phyloP scores from a whole-genome alignment of 192 early-diverging fungal genomes.

The Umbelopsis ramanniana region DNA sequence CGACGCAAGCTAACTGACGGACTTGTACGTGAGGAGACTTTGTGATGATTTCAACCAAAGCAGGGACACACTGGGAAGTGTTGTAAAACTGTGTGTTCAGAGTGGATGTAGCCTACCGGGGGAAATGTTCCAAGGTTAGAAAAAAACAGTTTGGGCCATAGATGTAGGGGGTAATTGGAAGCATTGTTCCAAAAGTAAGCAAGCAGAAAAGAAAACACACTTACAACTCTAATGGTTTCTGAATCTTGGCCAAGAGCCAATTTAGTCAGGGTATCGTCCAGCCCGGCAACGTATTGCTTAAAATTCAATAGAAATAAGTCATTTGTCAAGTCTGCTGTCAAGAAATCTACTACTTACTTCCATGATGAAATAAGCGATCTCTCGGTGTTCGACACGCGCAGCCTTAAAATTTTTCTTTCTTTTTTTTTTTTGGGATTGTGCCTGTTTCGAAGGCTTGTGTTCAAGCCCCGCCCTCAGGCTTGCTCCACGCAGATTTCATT shows the following conservation, averaged over 20 bases:
- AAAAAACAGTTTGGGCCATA: neutral
- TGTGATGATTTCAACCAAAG: constrained; percentile 74
- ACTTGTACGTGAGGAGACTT: constrained; percentile 68
- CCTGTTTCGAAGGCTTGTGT: neutral
- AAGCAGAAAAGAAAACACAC: neutral
- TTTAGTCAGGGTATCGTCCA: constrained; percentile 42
- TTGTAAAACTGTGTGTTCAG: constrained; percentile 78
- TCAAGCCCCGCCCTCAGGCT: neutral
- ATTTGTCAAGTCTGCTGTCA: neutral
- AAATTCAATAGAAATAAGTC: neutral
- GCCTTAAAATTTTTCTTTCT: constrained; percentile 13
- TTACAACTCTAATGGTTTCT: constrained; percentile 44
- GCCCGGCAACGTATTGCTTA: constrained; percentile 39
- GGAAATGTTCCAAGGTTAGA: neutral
- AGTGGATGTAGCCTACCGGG: constrained; percentile 65
- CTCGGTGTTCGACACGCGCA: constrained; percentile 17
- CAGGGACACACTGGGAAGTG: constrained; percentile 76
- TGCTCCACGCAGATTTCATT: neutral
- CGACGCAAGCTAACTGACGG: constrained; percentile 88
- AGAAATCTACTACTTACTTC: constrained; percentile 8
- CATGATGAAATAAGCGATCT: constrained; percentile 23
- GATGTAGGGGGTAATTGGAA: neutral
- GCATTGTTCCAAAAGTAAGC: neutral
- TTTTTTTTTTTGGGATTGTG: neutral
- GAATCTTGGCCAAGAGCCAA: constrained; percentile 42